These are phyloP conservation scores for Suhomyces prunicola DNA, from an alignment of 805 yeast species.

Conservation along the genomic window DNA sequence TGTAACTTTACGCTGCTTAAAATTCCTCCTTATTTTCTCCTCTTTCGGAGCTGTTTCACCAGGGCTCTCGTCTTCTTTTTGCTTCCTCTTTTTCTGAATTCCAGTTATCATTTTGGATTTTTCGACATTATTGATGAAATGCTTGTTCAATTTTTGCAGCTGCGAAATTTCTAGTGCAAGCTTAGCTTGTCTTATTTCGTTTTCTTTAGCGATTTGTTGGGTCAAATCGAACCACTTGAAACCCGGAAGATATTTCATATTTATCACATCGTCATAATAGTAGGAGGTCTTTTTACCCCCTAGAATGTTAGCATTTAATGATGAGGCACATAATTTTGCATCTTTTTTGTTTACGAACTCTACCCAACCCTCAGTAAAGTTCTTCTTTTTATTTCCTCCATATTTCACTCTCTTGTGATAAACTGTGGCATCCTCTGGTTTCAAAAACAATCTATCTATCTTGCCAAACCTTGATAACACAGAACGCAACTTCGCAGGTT, in stretches of 20 bases:
- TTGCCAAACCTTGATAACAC: constrained; percentile 79
- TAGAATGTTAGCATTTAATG: constrained; percentile 81
- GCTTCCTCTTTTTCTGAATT: constrained; percentile 51
- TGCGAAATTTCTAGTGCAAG: constrained; percentile 85
- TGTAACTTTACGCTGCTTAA: constrained; percentile 67
- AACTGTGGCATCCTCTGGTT: constrained; percentile 73
- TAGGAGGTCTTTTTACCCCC: constrained; percentile 92
- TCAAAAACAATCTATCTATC: constrained; percentile 79
- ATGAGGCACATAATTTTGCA: constrained; percentile 83
- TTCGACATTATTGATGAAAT: constrained; percentile 80
- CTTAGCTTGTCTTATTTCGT: constrained; percentile 83
- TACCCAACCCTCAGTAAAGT: constrained; percentile 95
- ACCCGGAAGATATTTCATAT: constrained; percentile 82
- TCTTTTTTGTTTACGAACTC: constrained; percentile 81
- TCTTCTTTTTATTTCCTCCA: constrained; percentile 90
- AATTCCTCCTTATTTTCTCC: constrained; percentile 50
- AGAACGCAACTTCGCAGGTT: constrained; percentile 85
- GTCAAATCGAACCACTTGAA: constrained; percentile 96
- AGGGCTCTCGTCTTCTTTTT: constrained; percentile 14
- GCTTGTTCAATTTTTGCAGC: constrained; percentile 82
- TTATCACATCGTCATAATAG: constrained; percentile 91
- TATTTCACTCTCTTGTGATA: constrained; percentile 68
- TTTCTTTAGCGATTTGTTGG: constrained; percentile 87
- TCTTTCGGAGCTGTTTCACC: constrained; percentile 24
- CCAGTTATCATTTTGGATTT: constrained; percentile 75